Evolutionary conservation across 1,284 basidiomycete species (phyloP), one percentile per base, ranked within the genome.

Genomic region (Microbotryum silenes-acaulis): DNA sequence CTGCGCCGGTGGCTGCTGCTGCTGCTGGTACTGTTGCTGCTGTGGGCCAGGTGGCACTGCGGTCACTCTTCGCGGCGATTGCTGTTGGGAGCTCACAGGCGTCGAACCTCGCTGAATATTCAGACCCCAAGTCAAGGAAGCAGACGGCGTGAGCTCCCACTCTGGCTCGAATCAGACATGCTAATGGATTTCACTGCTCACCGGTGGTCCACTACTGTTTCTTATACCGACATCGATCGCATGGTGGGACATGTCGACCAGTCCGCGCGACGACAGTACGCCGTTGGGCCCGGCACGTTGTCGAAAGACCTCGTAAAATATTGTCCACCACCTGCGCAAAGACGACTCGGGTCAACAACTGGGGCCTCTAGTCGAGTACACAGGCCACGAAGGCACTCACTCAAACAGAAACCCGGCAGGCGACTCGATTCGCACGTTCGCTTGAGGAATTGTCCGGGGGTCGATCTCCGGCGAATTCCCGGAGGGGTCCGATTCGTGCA

Each of bases 261-360:
- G 61, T 1, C 47, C 33, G 21, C 57, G 42, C 29, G 61, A 54
- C 6, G 54, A 33, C 9, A 42, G 25, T 2, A 25, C 21, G 14
- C 58, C 54, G 46, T 51, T 51, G 31, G 45, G 45, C 5, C 21
- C 21, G 1, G 51, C 51, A 6, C 46, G 21, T 8, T 52, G 53
- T 9, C 59, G 59, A 31, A 51, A 66, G 48, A 68, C 58, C 56
- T 70, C 69, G 61, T 63, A 69, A 48, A 68, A 68, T 31, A 70
- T 61, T 44, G 48, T 50, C 63, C 63, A 70, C 69, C 69, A 70
- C 18, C 59, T 60, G 47, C 21, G 31, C 16, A 23, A 42, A 16
- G 21, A 18, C 9, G 23, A 50, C 5, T 52, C 42, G n/a, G 12
- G 27, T 16, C 29, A 9, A 25, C 33, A 21, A 16, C 14, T 52